Percentiles rank a stretch among this genome's conserved stretches.
Evolutionary conservation across 106 monocot genomes (phyloP).

Genomic region (Dioscorea alata): DNA sequence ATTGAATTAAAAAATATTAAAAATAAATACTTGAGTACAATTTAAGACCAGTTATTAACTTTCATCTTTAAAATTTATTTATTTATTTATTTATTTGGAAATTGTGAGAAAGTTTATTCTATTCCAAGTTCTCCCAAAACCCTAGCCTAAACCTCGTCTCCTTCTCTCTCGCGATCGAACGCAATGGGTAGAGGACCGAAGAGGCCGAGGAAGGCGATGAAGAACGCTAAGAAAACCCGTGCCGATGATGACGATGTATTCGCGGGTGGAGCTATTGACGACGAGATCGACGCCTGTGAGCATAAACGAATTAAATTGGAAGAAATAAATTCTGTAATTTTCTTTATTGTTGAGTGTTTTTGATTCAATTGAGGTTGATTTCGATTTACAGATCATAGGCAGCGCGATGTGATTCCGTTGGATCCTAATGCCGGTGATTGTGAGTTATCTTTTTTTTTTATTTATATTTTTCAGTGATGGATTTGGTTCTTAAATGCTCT

Average conservation of each 20-base stretch:
- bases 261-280: conserved; percentile 26
- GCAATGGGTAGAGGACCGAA: conserved; percentile 21
- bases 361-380: neutral
- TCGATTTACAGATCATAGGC: conserved; percentile 67
- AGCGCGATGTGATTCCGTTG: conserved; percentile 74
- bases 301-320: neutral
- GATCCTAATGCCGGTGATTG: conserved; percentile 25
- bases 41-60: no score
- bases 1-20: no score
- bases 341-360: neutral
- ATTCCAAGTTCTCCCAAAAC: no score
- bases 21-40: no score
- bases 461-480: neutral
- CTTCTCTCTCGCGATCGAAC: neutral
- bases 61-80: no score
- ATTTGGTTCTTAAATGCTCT: neutral
- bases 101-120: no score
- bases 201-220: conserved; percentile 4
- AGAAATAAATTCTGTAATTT: neutral
- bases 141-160: no score
- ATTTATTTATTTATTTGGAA: no score
- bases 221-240: conserved; percentile 5
- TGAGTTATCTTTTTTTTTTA: conserved; percentile 5
- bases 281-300: conserved; percentile 53
- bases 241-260: conserved; percentile 1